Percentiles rank a stretch among this genome's conserved stretches.
These are phyloP conservation scores for Termitomyces sp. DNA, from an alignment of 768 basidiomycete species.

Conservation along the genomic window DNA sequence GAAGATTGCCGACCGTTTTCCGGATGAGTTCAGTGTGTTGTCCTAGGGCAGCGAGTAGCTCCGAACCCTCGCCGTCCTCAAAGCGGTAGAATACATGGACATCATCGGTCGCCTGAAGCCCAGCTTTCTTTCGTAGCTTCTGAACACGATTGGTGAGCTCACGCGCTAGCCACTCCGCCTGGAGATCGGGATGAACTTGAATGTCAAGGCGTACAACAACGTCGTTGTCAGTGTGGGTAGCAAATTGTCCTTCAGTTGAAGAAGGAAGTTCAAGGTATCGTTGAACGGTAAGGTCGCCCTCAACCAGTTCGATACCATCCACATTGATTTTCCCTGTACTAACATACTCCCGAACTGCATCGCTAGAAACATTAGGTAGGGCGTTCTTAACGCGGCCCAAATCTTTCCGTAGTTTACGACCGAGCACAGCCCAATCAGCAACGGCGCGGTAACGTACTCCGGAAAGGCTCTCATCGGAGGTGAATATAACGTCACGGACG, in stretches of 20 bases:
- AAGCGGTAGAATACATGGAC: constrained; percentile 84
- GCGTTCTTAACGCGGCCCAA: constrained; percentile 84
- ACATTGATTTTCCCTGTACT: constrained; percentile 73
- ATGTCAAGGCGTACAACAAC: constrained; percentile 93
- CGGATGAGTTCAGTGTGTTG: constrained; percentile 66
- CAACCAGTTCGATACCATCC: constrained; percentile 83
- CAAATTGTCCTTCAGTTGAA: constrained; percentile 55
- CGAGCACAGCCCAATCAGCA: constrained; percentile 94
- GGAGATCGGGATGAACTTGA: constrained; percentile 79
- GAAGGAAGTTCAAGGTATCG: constrained; percentile 83
- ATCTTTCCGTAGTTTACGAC: constrained; percentile 91
- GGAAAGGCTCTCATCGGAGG: constrained; percentile 78
- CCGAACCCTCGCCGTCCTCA: constrained; percentile 60
- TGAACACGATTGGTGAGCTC: constrained; percentile 92
- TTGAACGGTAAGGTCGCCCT: constrained; percentile 89
- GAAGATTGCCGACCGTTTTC: constrained; percentile 71
- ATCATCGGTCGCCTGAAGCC: constrained; percentile 92
- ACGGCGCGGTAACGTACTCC: constrained; percentile 88
- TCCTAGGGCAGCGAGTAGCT: constrained; percentile 57
- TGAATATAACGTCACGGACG: constrained; percentile 85
- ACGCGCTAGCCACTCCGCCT: constrained; percentile 83
- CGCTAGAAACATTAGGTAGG: constrained; percentile 75
- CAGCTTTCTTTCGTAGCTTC: constrained; percentile 92
- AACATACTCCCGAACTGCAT: constrained; percentile 75
- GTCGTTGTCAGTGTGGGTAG: constrained; percentile 89